Evolutionary conservation across 495 filamentous ascomycete species (phyloP).

Genomic region (Extremus antarcticus): DNA sequence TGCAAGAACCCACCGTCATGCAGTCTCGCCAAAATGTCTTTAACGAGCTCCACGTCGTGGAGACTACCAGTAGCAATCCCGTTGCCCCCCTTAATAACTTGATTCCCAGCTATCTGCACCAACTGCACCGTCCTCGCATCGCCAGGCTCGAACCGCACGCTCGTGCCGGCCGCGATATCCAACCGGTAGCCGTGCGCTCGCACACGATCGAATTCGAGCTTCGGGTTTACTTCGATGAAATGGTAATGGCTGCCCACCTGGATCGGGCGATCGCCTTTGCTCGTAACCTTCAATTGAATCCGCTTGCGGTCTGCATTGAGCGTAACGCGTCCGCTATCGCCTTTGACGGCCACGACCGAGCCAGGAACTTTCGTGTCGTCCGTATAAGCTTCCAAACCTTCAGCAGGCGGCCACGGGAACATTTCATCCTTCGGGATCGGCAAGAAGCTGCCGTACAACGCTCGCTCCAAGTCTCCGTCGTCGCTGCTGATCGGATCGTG

Average conservation of each 20-base stretch:
- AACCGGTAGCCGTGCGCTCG: constrained; percentile 76
- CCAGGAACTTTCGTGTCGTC: constrained; percentile 55
- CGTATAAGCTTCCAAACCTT: constrained; percentile 44
- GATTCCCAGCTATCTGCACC: constrained; percentile 78
- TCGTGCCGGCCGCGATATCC: constrained; percentile 85
- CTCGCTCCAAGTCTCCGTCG: constrained; percentile 75
- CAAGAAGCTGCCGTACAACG: constrained; percentile 86
- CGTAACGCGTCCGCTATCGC: constrained; percentile 41
- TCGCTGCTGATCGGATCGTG: constrained; percentile 80
- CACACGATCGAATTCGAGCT: constrained; percentile 82
- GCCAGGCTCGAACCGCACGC: constrained; percentile 89
- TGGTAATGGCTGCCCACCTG: constrained; percentile 96
- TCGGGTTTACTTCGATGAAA: constrained; percentile 86
- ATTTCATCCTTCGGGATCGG: constrained; percentile 53
- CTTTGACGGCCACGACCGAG: constrained; percentile 60
- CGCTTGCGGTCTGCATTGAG: constrained; percentile 68
- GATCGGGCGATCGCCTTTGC: constrained; percentile 81
- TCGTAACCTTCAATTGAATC: constrained; percentile 65
- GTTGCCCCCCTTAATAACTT: constrained; percentile 81
- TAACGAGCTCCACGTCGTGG: constrained; percentile 44
- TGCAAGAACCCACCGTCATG: constrained; percentile 68
- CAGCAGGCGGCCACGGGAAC: constrained; percentile 54
- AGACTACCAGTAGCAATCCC: constrained; percentile 61
- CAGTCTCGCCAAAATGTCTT: constrained; percentile 57
- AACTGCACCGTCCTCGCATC: constrained; percentile 87